phyloP scores from a whole-genome alignment of 2,329 filamentous ascomycete species.

The Monosporascus cannonballus region DNA sequence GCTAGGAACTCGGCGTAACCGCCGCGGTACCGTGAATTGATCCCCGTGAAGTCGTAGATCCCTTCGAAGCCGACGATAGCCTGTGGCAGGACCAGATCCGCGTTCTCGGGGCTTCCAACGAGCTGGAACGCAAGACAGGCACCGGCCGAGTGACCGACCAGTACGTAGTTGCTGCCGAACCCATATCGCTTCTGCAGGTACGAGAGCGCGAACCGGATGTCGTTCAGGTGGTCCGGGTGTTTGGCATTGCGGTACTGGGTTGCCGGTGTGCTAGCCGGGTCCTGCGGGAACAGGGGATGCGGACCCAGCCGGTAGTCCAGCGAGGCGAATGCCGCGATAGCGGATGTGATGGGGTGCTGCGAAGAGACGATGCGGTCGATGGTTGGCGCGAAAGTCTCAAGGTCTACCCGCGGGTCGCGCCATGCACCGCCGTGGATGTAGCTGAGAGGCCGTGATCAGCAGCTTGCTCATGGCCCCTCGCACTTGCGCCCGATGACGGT shows the following conservation, averaged over 20 bases:
- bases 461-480: neutral
- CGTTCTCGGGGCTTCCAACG: conserved; percentile 19
- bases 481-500: neutral
- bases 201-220: conserved; percentile 46
- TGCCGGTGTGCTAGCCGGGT: conserved; percentile 30
- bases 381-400: conserved; percentile 38
- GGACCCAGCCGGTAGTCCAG: conserved; percentile 59
- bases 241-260: conserved; percentile 33
- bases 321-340: conserved; percentile 56
- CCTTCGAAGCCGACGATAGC: conserved; percentile 58
- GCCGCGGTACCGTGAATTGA: conserved; percentile 40
- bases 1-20: conserved; percentile 52
- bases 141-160: conserved; percentile 58
- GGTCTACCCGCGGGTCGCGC: conserved; percentile 49
- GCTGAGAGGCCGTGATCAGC: conserved; percentile 17
- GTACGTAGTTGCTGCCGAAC: conserved; percentile 42
- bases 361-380: conserved; percentile 35
- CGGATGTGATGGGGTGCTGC: conserved; percentile 12
- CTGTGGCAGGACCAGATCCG: conserved; percentile 33
- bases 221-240: conserved; percentile 57
- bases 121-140: conserved; percentile 59
- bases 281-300: conserved; percentile 39
- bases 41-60: conserved; percentile 57
- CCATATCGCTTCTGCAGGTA: conserved; percentile 41
- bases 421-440: conserved; percentile 60